These are phyloP conservation scores for Malassezia cuniculi DNA, from an alignment of 1,284 basidiomycete species.

Conservation along the genomic window DNA sequence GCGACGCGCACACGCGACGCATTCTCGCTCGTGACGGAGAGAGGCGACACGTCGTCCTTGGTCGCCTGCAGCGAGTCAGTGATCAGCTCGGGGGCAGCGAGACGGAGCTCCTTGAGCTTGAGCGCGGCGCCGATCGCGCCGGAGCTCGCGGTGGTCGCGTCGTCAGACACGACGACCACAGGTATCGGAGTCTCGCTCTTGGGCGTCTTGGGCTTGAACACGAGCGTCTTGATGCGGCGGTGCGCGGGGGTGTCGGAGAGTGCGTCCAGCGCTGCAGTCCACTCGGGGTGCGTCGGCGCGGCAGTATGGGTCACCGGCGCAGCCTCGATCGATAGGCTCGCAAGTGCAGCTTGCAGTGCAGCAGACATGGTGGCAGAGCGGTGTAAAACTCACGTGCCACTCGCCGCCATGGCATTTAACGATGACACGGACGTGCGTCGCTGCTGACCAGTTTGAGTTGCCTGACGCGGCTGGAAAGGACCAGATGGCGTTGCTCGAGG, in stretches of 20 bases:
- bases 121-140: constrained; percentile 65
- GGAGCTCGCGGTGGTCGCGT: constrained; percentile 60
- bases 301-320: constrained; percentile 3
- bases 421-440: constrained; percentile 41
- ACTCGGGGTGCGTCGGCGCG: constrained; percentile 4
- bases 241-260: constrained; percentile 1
- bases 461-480: constrained; percentile 17
- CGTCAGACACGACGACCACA: constrained; percentile 71
- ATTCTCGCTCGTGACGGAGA: constrained; percentile 29
- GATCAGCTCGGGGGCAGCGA: constrained; percentile 77
- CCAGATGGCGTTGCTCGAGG: constrained; percentile 29
- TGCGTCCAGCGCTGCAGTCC: constrained; percentile 5
- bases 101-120: constrained; percentile 72
- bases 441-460: constrained; percentile 13
- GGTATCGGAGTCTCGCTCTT: constrained; percentile 73
- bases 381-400: too few species aligned
- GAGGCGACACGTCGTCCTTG: constrained; percentile 58
- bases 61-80: constrained; percentile 69
- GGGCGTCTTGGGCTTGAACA: constrained; percentile 81
- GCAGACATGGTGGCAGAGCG: constrained; percentile 8
- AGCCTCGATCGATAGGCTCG: constrained; percentile 9
- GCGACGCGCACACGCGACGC: constrained; percentile 27
- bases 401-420: constrained; percentile 42
- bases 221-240: constrained; percentile 55
- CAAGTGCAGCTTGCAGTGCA: constrained; percentile 11